A percentile compares a stretch with the other conserved stretches of the same genome.
These are phyloP conservation scores for Komagataella phaffii DNA, from an alignment of 805 yeast species.

Conservation along the genomic window DNA sequence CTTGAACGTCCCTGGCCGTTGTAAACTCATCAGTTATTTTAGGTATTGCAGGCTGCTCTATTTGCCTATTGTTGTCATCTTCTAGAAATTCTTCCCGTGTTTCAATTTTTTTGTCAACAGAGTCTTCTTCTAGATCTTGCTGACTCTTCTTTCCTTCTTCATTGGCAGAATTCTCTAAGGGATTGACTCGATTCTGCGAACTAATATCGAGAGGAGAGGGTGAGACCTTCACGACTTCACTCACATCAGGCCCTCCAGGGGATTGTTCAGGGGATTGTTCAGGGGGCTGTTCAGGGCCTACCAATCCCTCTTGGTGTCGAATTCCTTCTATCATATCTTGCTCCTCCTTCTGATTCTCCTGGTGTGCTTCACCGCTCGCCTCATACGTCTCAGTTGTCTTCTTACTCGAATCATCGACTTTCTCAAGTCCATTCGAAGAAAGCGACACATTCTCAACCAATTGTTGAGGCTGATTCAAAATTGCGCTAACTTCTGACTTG, in stretches of 20 bases:
- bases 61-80: neutral
- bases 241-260: neutral
- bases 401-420: neutral
- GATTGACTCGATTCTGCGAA: neutral
- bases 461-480: neutral
- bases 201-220: neutral
- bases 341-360: neutral
- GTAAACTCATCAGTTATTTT: neutral
- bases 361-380: neutral
- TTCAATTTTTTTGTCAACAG: neutral
- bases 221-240: neutral
- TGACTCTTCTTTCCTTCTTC: neutral
- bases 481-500: neutral
- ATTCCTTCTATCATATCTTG: neutral
- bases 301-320: neutral
- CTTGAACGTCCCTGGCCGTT: neutral
- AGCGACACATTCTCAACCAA: neutral
- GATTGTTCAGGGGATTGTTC: neutral
- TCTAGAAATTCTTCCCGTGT: neutral
- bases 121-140: neutral
- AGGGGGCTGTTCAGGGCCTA: too few species aligned
- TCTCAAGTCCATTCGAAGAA: neutral
- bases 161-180: neutral
- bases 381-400: neutral
- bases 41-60: neutral